phyloP scores from a whole-genome alignment of 1,139 yeast genomes.

The Protomyces pachydermus region DNA sequence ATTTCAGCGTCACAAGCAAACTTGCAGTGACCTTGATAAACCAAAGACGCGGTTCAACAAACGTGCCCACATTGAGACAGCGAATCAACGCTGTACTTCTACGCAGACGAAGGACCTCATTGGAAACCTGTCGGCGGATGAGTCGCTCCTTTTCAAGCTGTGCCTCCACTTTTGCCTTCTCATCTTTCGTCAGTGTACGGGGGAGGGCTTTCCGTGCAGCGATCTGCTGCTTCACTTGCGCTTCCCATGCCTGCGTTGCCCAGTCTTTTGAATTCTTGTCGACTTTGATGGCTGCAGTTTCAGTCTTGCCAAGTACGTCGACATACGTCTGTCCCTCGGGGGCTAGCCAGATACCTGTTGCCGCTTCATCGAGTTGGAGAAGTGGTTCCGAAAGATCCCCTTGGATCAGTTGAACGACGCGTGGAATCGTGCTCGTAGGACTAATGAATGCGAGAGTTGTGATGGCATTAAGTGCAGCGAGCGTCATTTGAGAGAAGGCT shows the following conservation, averaged over 20 bases:
- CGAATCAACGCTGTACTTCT: slow-evolving; percentile 53
- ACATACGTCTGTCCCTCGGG: slow-evolving; percentile 65
- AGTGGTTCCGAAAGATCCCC: slow-evolving; percentile 17
- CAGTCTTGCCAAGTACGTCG: slow-evolving; percentile 51
- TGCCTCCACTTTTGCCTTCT: slow-evolving; percentile 54
- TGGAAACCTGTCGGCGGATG: slow-evolving; percentile 49
- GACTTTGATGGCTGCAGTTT: slow-evolving; percentile 36
- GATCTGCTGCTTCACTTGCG: slow-evolving; percentile 66
- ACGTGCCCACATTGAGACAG: slow-evolving; percentile 47
- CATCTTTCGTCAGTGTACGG: slow-evolving; percentile 71
- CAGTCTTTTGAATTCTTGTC: slow-evolving; percentile 63
- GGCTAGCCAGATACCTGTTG: slow-evolving; percentile 55
- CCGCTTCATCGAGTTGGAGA: neutral
- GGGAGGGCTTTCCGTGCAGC: slow-evolving; percentile 47
- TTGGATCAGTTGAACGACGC: slow-evolving; percentile 45
- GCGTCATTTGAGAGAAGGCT: slow-evolving; percentile 30
- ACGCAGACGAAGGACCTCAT: slow-evolving; percentile 42
- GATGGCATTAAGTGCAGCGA: slow-evolving; percentile 54
- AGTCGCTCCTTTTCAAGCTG: slow-evolving; percentile 58
- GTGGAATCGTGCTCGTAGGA: slow-evolving; percentile 56
- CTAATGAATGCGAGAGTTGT: slow-evolving; percentile 67
- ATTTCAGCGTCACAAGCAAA: slow-evolving; percentile 35
- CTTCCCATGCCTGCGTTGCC: slow-evolving; percentile 88
- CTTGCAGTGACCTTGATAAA: slow-evolving; percentile 56
- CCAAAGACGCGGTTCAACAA: slow-evolving; percentile 71